Base-by-base conservation (phyloP, 495 filamentous ascomycete species). In the Lasiosphaeria miniovina region DNA sequence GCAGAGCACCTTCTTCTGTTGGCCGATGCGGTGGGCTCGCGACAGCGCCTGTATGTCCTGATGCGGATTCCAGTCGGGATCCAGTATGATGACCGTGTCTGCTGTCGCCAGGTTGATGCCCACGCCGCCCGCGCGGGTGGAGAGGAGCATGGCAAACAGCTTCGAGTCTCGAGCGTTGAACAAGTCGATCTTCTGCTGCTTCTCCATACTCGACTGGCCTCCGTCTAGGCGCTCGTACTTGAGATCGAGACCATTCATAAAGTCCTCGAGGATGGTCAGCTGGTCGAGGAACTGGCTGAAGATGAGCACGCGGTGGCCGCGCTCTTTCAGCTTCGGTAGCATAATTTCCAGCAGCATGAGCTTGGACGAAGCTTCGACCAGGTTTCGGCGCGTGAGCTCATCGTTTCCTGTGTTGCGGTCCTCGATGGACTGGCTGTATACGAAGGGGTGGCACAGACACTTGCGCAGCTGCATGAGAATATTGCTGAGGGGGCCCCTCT, bases 11-110 rank as follows among this genome's bases (percentile, higher is more conserved):
- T 94, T 96, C 64, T 96, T 93, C 67, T 90, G 88, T 70, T 99
- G 94, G 0, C 94, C 94, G 56, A 99, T 97, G 36, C 94, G 86
- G 71, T 99, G 94, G 31, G 93, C 95, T 60, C 94, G 87, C 7
- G 91, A 96, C 5, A 98, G 75, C 0, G 94, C 94, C 72, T 99
- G 94, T 61, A 98, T 90, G 67, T 99, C 94, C 70, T 98, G 94
- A 65, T 98, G 94, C 0, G 94, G 94, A 63, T 99, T 99, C 77
- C 96, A 98, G 66, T 99, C 94, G 0, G 94, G 95, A 67, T 99
- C 94, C 63, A 97, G 86, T 52, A 99, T 96, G 55, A 99, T 97
- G 61, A 99, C 94, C 0, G 95, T 99, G 66, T 99, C 94, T 3
- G 94, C 94, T 35, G 91, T 96, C 0, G 95, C 94, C 50, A 99